These are phyloP conservation scores for Macaranga tanarius DNA, from an alignment of 441 rosid genomes.

Conservation along the genomic window DNA sequence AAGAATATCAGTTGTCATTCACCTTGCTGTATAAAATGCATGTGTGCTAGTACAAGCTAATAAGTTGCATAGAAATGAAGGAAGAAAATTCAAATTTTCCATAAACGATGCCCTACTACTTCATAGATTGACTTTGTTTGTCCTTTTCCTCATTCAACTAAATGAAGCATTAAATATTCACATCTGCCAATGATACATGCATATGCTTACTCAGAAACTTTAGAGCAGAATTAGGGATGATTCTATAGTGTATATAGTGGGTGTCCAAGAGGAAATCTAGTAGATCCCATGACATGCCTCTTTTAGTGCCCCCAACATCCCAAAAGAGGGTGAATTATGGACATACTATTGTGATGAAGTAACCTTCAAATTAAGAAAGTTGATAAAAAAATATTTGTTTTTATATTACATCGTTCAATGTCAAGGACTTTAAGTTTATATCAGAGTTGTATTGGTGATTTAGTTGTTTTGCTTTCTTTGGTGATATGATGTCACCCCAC, in stretches of 20 bases:
- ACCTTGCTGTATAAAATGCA: background rate
- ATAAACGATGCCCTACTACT: background rate
- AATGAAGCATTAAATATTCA: background rate
- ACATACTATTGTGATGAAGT: background rate
- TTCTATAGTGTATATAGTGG: background rate
- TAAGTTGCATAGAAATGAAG: background rate
- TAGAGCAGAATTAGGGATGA: background rate
- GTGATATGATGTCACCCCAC: background rate
- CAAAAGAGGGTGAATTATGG: background rate
- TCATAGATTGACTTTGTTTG: background rate
- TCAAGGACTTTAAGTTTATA: background rate
- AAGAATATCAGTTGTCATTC: background rate
- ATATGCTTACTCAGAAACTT: background rate
- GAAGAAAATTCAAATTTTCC: background rate
- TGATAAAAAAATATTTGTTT: no score
- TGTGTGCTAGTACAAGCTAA: background rate
- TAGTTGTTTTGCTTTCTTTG: background rate
- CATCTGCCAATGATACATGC: background rate
- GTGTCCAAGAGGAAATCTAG: background rate
- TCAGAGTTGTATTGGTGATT: background rate
- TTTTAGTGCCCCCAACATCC: no score
- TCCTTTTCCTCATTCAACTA: background rate
- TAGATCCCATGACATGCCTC: background rate
- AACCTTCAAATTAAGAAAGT: background rate
- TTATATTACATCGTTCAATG: background rate